These are phyloP conservation scores for Metschnikowia hibisci DNA, from an alignment of 805 yeast genomes.

Conservation along the genomic window DNA sequence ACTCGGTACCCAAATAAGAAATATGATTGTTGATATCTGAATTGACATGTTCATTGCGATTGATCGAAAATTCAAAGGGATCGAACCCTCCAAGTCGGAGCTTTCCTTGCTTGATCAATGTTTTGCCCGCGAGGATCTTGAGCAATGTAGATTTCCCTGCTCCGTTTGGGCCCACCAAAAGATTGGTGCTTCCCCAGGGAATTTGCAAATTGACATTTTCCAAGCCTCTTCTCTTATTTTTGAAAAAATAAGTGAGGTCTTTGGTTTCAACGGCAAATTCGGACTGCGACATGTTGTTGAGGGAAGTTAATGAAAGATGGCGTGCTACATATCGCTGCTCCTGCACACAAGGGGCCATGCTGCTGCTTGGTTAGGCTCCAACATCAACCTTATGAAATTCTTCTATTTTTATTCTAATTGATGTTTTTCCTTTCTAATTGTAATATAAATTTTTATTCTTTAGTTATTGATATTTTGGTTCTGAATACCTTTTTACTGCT, in stretches of 20 bases:
- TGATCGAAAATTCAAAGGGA: constrained; percentile 68
- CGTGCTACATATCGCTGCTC: neutral
- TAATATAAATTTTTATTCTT: too few species aligned
- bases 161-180: constrained; percentile 91
- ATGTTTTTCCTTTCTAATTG: too few species aligned
- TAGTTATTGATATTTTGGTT: too few species aligned
- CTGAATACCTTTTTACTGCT: too few species aligned
- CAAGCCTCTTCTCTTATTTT: constrained; percentile 57
- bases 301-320: neutral
- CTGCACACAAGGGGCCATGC: neutral
- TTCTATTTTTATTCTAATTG: too few species aligned
- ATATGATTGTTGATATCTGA: constrained; percentile 47
- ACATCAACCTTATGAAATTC: neutral
- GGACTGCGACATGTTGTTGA: constrained; percentile 9
- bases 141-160: constrained; percentile 94
- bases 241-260: constrained; percentile 65
- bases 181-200: constrained; percentile 68
- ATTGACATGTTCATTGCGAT: constrained; percentile 41
- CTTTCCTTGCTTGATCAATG: constrained; percentile 69
- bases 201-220: constrained; percentile 57
- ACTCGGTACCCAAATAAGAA: constrained; percentile 92
- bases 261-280: constrained; percentile 56
- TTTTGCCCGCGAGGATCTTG: constrained; percentile 85
- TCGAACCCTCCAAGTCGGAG: constrained; percentile 77
- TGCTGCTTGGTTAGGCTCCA: neutral